Evolutionary conservation across 73 alveolate genomes (phyloP).

Genomic region (Halteria grandinella): DNA sequence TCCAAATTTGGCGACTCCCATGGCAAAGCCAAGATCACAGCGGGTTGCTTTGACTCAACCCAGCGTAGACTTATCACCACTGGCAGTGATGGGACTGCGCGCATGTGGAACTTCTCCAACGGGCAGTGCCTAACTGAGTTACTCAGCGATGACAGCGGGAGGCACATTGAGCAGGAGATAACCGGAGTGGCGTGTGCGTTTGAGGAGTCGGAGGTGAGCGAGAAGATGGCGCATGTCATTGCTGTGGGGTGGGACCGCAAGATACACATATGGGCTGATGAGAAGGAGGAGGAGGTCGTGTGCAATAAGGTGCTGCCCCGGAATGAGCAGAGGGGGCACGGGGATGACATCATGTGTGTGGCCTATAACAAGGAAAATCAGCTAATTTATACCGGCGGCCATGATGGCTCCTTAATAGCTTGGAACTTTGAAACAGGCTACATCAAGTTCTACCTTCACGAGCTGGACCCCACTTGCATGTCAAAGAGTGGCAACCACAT

Average conservation of each 20-base stretch:
- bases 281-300: constrained; percentile 64
- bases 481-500: constrained; percentile 54
- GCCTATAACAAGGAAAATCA: constrained; percentile 61
- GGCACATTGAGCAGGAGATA: constrained; percentile 40
- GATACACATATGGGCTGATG: constrained; percentile 77
- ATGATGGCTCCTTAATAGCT: constrained; percentile 72
- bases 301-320: constrained; percentile 57
- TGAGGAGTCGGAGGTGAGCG: constrained; percentile 26
- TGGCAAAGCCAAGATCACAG: constrained; percentile 67
- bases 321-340: constrained; percentile 64
- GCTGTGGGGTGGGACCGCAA: constrained; percentile 81
- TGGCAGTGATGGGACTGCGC: constrained; percentile 73
- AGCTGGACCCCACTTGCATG: constrained; percentile 55
- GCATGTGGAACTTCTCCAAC: constrained; percentile 77
- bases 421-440: constrained; percentile 81
- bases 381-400: constrained; percentile 78
- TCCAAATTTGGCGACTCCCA: constrained; percentile 78
- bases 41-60: constrained; percentile 74
- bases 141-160: constrained; percentile 51
- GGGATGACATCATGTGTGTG: constrained; percentile 72
- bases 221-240: constrained; percentile 60
- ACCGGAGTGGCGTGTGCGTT: constrained; percentile 33
- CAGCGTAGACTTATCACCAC: constrained; percentile 73
- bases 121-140: constrained; percentile 73
- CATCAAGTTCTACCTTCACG: constrained; percentile 68